Evolutionary conservation across 805 yeast genomes (phyloP), one percentile per base, ranked within the genome.

Genomic region (Jamesozyma piceae): DNA sequence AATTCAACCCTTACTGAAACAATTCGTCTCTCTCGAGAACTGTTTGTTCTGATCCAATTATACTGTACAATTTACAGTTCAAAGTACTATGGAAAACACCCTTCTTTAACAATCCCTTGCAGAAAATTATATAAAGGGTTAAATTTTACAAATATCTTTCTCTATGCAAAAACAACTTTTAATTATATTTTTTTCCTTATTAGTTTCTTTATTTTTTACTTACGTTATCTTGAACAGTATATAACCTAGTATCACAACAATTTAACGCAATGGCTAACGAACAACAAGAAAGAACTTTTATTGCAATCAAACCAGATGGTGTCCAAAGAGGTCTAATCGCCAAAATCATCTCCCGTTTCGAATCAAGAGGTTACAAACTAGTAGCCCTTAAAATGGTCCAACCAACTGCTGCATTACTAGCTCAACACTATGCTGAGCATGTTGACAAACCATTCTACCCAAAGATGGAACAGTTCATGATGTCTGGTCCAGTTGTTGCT

Each of bases 261-360:
- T n/a, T n/a, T 24, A 24, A 11, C 28, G 21, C 13, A 35, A 33
- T 33, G 36, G 27, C 38, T 5, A 26, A 26, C 20, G 26, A 28
- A 21, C 49, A 33, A 39, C 54, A 68, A 72, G 94, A 84, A 73
- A 82, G 95, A 82, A 84, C 94, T 65, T 84, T 84, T 67, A 84
- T 84, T 73, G 94, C 94, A 55, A 80, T 84, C 65, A 84, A 84
- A 80, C 99, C 99, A 73, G 99, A 92, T 73, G 99, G 97, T 74
- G 97, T 92, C 78, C 97, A 92, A 78, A 87, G 99, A 75, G 97
- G 97, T 52, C 77, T 92, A 67, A 76, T 90, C 73, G 72, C 94
- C 67, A 76, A 83, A 58, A 89, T 92, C 75, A 67, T 92, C 57
- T 75, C 81, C 60, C 87, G 97, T 73, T 92, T 94, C 72, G 96